Evolutionary conservation across 495 filamentous ascomycete species (phyloP).

Genomic region (Neurospora sp.): DNA sequence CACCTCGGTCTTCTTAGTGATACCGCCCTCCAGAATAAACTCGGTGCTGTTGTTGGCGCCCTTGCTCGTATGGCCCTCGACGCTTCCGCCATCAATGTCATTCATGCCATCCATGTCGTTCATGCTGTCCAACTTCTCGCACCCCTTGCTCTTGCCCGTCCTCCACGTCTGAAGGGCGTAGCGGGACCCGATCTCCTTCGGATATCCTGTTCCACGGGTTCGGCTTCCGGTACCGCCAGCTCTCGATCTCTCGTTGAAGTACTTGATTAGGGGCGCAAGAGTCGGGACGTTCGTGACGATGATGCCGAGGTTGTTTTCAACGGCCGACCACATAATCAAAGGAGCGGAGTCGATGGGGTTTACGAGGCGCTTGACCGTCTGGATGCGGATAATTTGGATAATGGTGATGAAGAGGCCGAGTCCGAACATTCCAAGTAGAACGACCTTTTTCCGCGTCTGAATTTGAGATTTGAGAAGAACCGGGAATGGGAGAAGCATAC

Average conservation of each 20-base stretch:
- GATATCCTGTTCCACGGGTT: slow-evolving; percentile 35
- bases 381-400: slow-evolving; percentile 45
- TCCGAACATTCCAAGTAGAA: slow-evolving; percentile 37
- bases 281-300: slow-evolving; percentile 40
- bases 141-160: slow-evolving; percentile 1
- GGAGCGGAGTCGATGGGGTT: slow-evolving; percentile 36
- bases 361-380: slow-evolving; percentile 32
- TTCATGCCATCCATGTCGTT: slow-evolving; percentile 10
- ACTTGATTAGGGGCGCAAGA: slow-evolving; percentile 39
- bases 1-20: slow-evolving; percentile 18
- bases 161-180: slow-evolving; percentile 18
- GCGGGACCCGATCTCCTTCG: slow-evolving; percentile 17
- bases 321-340: slow-evolving; percentile 40
- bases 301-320: slow-evolving; percentile 43
- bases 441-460: slow-evolving; percentile 26
- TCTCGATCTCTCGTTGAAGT: slow-evolving; percentile 22
- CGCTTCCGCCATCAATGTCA: slow-evolving; percentile 10
- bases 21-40: slow-evolving; percentile 12
- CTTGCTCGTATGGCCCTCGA: slow-evolving; percentile 11
- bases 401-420: slow-evolving; percentile 44
- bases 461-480: slow-evolving; percentile 36
- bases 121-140: slow-evolving; percentile 10
- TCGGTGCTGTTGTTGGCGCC: slow-evolving; percentile 11
- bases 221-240: slow-evolving; percentile 4
- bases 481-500: slow-evolving; percentile 39